phyloP scores from a whole-genome alignment of 208 protist species.

The Acanthamoeba divionensis region DNA sequence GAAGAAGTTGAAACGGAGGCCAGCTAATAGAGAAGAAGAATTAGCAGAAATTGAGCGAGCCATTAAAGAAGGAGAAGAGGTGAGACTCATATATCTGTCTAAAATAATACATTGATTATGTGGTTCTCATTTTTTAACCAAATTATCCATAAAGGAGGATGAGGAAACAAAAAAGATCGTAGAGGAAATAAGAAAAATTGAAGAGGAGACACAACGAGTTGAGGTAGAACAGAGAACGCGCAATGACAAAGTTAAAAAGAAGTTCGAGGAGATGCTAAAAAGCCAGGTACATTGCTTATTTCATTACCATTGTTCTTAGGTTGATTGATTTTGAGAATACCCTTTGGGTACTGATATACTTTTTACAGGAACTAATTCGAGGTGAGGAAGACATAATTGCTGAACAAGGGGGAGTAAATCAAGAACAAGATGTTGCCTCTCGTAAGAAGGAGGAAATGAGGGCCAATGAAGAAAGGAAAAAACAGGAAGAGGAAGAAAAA shows the following conservation, averaged over 20 bases:
- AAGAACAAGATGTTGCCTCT: not conserved
- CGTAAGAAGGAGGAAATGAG: not conserved
- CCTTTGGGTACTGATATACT: too few species aligned
- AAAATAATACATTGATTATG: not conserved
- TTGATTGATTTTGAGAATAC: too few species aligned
- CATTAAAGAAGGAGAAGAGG: not conserved
- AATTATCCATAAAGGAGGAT: not conserved
- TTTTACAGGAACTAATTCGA: too few species aligned
- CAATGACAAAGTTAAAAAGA: not conserved
- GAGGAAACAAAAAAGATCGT: slow-evolving; percentile 12
- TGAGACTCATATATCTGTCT: not conserved
- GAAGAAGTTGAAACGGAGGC: slow-evolving; percentile 2
- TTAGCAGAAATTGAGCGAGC: slow-evolving; percentile 6
- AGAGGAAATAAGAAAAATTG: not conserved
- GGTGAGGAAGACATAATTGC: too few species aligned
- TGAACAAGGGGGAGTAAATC: too few species aligned
- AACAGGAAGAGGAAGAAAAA: not conserved
- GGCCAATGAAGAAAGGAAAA: not conserved
- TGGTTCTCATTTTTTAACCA: not conserved
- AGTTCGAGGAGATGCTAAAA: not conserved
- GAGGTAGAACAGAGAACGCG: not conserved
- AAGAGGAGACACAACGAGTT: not conserved
- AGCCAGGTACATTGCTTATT: not conserved
- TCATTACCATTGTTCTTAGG: too few species aligned
- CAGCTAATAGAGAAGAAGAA: not conserved